Conservation (phyloP, 1,284 basidiomycete genomes). For the Apiotrichum domesticum region DNA sequence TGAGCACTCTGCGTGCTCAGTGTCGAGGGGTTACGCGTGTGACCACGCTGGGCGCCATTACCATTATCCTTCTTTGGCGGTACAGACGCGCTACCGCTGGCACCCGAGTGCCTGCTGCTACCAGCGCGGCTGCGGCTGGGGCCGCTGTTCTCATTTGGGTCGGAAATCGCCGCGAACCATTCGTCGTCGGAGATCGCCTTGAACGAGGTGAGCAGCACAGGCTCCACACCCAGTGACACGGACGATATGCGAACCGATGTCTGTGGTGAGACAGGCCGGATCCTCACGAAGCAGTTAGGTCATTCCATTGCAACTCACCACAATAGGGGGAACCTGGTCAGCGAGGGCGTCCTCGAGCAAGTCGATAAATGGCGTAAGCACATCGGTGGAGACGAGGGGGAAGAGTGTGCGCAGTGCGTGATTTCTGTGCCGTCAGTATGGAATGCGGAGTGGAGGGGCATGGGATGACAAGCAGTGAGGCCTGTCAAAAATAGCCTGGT, state of each 20-base stretch:
- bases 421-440: slow-evolving; percentile 22
- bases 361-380: slow-evolving; percentile 47
- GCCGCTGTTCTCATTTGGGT: not conserved
- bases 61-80: too few species aligned
- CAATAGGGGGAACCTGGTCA: slow-evolving; percentile 42
- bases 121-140: too few species aligned
- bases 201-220: slow-evolving; percentile 40
- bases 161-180: slow-evolving; percentile 36
- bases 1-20: too few species aligned
- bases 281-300: too few species aligned
- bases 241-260: slow-evolving; percentile 42
- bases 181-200: slow-evolving; percentile 40
- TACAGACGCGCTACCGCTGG: too few species aligned
- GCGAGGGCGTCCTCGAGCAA: slow-evolving; percentile 46
- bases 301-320: slow-evolving; percentile 23
- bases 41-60: too few species aligned
- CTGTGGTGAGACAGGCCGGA: slow-evolving; percentile 11
- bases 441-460: too few species aligned
- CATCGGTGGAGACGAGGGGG: slow-evolving; percentile 44
- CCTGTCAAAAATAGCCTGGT: not conserved
- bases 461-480: not conserved
- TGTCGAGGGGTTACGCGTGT: too few species aligned
- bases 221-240: slow-evolving; percentile 39
- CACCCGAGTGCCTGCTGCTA: too few species aligned
- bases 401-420: slow-evolving; percentile 42